A percentile compares a stretch with the other conserved stretches of the same genome.
Evolutionary conservation across 768 basidiomycete species (phyloP).

Genomic region (Suillus luteus): DNA sequence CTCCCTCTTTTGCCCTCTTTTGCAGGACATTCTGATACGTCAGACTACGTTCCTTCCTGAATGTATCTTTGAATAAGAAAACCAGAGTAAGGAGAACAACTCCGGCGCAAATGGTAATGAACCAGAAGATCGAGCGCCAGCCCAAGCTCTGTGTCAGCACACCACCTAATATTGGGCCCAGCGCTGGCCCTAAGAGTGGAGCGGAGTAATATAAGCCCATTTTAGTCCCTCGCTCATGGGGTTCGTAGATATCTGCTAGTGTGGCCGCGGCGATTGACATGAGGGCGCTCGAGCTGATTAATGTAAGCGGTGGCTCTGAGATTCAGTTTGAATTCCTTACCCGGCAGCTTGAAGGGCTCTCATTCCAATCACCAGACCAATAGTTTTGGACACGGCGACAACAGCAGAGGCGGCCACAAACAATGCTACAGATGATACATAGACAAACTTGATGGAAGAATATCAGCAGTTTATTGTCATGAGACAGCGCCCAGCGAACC

Average conservation of each 20-base stretch:
- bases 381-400: conserved; percentile 56
- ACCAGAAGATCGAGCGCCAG: conserved; percentile 85
- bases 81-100: conserved; percentile 53
- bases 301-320: background rate
- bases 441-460: conserved; percentile 46
- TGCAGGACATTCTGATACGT: conserved; percentile 69
- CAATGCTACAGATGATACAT: conserved; percentile 52
- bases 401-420: conserved; percentile 59
- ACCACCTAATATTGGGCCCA: conserved; percentile 48
- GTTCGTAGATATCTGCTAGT: conserved; percentile 72
- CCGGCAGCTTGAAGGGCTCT: conserved; percentile 65
- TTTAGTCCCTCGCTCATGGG: conserved; percentile 66
- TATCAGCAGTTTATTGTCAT: background rate
- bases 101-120: conserved; percentile 63
- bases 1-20: conserved; percentile 36
- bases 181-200: conserved; percentile 56
- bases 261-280: conserved; percentile 71
- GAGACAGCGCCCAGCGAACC: conserved; percentile 34
- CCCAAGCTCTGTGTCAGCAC: conserved; percentile 58
- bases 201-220: conserved; percentile 80
- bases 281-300: conserved; percentile 55
- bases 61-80: conserved; percentile 74
- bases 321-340: conserved; percentile 32
- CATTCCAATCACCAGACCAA: conserved; percentile 65
- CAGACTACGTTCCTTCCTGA: conserved; percentile 73